Evolutionary conservation across 2,329 filamentous ascomycete species (phyloP).

Genomic region (Ceratocystis destructans): DNA sequence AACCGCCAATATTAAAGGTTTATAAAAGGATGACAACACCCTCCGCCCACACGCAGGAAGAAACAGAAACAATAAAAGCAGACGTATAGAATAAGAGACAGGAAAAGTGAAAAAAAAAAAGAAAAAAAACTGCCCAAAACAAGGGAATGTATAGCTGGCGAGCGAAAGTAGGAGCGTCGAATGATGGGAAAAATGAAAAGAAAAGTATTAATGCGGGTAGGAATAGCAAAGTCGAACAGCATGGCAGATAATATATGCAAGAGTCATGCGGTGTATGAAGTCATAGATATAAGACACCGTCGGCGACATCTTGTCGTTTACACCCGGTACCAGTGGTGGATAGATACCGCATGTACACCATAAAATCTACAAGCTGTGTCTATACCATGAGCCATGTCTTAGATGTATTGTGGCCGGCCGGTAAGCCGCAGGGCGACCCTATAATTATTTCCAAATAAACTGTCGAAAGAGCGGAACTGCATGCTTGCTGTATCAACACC

Average conservation of each 20-base stretch:
- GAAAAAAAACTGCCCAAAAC: background rate
- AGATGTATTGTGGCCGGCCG: background rate
- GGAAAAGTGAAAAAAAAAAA: background rate
- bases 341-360: background rate
- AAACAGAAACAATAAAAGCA: background rate
- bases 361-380: background rate
- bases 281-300: conserved; percentile 3
- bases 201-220: conserved; percentile 1
- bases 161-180: background rate
- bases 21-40: conserved; percentile 2
- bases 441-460: background rate
- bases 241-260: conserved; percentile 3
- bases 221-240: background rate
- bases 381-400: background rate
- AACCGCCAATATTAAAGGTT: conserved; percentile 12
- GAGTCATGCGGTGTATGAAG: background rate
- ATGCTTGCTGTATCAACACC: background rate
- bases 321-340: background rate
- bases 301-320: background rate
- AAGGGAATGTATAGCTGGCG: background rate
- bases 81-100: background rate
- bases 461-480: background rate
- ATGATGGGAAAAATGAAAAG: background rate
- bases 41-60: background rate
- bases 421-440: background rate